phyloP scores from a whole-genome alignment of 495 filamentous ascomycete genomes.

The Penicillium flavigenum region DNA sequence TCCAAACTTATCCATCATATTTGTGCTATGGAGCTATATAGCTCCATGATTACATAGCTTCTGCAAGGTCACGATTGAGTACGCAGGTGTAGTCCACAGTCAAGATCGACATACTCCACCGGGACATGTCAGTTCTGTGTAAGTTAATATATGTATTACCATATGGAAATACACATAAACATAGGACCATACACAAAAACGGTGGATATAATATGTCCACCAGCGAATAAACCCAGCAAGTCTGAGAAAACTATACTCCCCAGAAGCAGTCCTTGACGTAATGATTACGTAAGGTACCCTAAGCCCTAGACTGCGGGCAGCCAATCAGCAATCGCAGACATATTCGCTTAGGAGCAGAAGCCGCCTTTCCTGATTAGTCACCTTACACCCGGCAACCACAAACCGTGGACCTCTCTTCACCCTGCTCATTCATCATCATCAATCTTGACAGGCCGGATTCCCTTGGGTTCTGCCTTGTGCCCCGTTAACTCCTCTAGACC shows the following conservation, averaged over 20 bases:
- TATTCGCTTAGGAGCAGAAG: slow-evolving; percentile 15
- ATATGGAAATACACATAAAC: not conserved
- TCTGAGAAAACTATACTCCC: slow-evolving; percentile 2
- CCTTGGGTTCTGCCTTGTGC: slow-evolving; percentile 43
- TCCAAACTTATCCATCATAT: slow-evolving; percentile 1
- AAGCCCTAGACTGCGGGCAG: slow-evolving; percentile 15
- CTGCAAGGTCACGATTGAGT: slow-evolving; percentile 4
- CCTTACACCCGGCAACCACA: slow-evolving; percentile 13
- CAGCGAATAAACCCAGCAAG: not conserved
- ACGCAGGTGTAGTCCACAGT: not conserved
- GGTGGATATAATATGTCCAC: not conserved
- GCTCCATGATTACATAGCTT: slow-evolving; percentile 14
- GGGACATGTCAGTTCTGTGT: not conserved
- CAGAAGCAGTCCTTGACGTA: slow-evolving; percentile 5
- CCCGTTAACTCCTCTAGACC: slow-evolving; percentile 27
- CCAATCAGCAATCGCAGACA: slow-evolving; percentile 5
- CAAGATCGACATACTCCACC: slow-evolving; percentile 10
- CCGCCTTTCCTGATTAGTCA: slow-evolving; percentile 17
- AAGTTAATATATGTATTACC: not conserved
- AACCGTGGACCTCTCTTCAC: slow-evolving; percentile 15
- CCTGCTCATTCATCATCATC: slow-evolving; percentile 31
- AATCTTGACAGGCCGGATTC: slow-evolving; percentile 36
- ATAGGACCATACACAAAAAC: not conserved
- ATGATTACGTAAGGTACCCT: slow-evolving; percentile 18
- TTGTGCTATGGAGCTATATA: slow-evolving; percentile 2